A percentile compares a stretch with the other conserved stretches of the same genome.
These are phyloP conservation scores for Suillus ampliporus DNA, from an alignment of 768 basidiomycete genomes.

Conservation along the genomic window DNA sequence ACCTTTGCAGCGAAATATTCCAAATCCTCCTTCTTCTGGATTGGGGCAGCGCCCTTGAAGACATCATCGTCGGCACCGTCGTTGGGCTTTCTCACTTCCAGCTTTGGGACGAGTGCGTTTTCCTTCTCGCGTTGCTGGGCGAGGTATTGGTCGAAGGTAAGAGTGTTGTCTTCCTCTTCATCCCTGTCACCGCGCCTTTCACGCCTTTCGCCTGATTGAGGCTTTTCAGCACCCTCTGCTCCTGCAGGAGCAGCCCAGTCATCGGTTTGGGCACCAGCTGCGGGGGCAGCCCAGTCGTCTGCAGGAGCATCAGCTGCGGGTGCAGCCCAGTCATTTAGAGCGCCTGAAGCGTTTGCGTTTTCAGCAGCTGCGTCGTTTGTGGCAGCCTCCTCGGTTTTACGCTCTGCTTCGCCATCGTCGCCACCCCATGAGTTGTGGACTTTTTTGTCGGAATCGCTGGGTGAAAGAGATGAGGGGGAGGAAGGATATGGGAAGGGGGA, in stretches of 20 bases:
- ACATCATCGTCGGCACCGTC: constrained; percentile 73
- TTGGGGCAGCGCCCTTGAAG: constrained; percentile 74
- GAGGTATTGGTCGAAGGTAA: constrained; percentile 93
- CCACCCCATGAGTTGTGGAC: constrained; percentile 95
- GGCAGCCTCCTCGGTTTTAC: constrained; percentile 81
- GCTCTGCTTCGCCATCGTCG: constrained; percentile 84
- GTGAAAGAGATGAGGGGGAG: constrained; percentile 19
- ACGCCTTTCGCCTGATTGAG: constrained; percentile 41
- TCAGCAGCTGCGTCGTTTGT: constrained; percentile 71
- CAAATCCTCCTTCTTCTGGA: constrained; percentile 69
- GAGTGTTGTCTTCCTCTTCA: constrained; percentile 92
- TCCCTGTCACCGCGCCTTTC: constrained; percentile 58
- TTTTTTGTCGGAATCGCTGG: constrained; percentile 94
- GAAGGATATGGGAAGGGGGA: constrained; percentile 20
- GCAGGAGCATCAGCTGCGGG: constrained; percentile 27
- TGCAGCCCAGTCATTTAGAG: constrained; percentile 44
- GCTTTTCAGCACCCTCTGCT: constrained; percentile 41
- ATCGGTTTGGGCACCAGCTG: constrained; percentile 39
- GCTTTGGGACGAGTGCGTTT: constrained; percentile 65
- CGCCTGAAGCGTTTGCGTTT: constrained; percentile 18
- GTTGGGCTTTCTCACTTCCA: constrained; percentile 79
- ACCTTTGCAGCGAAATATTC: constrained; percentile 94
- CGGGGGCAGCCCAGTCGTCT: constrained; percentile 39
- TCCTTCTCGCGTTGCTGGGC: constrained; percentile 78
- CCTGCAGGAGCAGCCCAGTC: constrained; percentile 41